Evolutionary conservation across 1,284 basidiomycete genomes (phyloP), one percentile per base, ranked within the genome.

Genomic region (Coniferiporia weirii): DNA sequence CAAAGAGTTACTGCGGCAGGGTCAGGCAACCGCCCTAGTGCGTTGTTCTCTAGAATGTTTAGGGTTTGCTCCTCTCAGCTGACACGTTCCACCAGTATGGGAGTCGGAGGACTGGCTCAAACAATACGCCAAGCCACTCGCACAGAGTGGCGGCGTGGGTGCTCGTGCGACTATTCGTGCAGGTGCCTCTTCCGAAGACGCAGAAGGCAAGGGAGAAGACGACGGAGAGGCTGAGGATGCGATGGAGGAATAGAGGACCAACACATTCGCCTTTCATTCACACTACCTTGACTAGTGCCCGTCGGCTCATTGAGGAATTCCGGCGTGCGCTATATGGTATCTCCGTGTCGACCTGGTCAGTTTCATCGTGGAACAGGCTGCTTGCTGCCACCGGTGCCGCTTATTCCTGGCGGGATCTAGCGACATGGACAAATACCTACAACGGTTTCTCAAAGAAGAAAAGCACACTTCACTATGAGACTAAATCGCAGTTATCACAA

Each of bases 71-170:
- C 43, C 38, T 54, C 57, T 49, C 35, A 36, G 48, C 48, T n/a
- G 2, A 40, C 38, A 46, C 36, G 12, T 19, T 17, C 8, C 44
- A 15, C 12, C 38, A 91, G 89, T 92, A 63, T 92, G 89, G 89
- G 89, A 92, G 69, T 88, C 87, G 1, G 90, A 92, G 69, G 90
- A 92, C 64, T 92, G 90, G 90, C 75, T 92, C 34, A 76, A 81
- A 68, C 76, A 84, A 64, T 75, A 91, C 68, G 82, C 85, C 10
- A 89, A 90, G 66, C 87, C 89, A 4, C 73, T 91, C 48, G 76
- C 80, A 38, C 76, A 85, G 64, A 85, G 84, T 66, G 87, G 87
- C 72, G 87, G 36, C 20, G 55, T 54, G 52, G 56, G 19, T 49
- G 52, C 61, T 84, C 85, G 85, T 66, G 81, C 69, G 54, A 66